Evolutionary conservation across 2,329 filamentous ascomycete species (phyloP).

Genomic region (Cadophora malorum): DNA sequence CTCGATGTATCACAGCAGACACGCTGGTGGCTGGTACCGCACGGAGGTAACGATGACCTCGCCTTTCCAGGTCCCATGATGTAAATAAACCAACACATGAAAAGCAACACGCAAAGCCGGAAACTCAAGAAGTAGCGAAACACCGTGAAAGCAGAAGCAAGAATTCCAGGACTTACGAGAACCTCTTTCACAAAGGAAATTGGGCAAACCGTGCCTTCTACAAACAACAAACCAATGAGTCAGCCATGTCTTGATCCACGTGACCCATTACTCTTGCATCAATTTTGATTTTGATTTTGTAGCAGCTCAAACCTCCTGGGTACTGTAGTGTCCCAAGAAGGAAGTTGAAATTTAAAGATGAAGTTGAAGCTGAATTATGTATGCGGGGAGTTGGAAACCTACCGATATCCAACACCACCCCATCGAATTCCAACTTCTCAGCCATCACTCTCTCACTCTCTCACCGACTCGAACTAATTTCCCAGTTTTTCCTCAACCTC

Average conservation of each 20-base stretch:
- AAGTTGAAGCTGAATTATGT: neutral
- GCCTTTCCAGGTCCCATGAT: slow-evolving; percentile 9
- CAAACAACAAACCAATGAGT: slow-evolving; percentile 21
- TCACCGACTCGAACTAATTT: slow-evolving; percentile 7
- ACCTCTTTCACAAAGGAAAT: slow-evolving; percentile 86
- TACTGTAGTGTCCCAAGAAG: neutral
- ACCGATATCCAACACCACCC: slow-evolving; percentile 46
- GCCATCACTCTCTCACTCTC: slow-evolving; percentile 18
- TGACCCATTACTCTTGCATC: slow-evolving; percentile 20
- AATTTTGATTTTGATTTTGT: neutral
- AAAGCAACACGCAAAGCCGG: neutral
- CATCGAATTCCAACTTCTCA: slow-evolving; percentile 27
- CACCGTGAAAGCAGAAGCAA: neutral
- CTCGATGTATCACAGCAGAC: neutral
- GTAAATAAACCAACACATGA: neutral
- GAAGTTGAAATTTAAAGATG: neutral
- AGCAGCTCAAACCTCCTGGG: too few species aligned
- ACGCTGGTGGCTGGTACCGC: neutral
- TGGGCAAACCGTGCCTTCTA: slow-evolving; percentile 83
- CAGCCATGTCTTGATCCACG: slow-evolving; percentile 31
- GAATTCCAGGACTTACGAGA: slow-evolving; percentile 67
- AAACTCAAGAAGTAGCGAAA: neutral
- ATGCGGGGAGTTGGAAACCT: slow-evolving; percentile 27
- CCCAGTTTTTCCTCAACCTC: neutral
- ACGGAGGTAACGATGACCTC: neutral